Base-by-base conservation (phyloP, 1,284 basidiomycete genomes). In the Irpex rosettiformis region DNA sequence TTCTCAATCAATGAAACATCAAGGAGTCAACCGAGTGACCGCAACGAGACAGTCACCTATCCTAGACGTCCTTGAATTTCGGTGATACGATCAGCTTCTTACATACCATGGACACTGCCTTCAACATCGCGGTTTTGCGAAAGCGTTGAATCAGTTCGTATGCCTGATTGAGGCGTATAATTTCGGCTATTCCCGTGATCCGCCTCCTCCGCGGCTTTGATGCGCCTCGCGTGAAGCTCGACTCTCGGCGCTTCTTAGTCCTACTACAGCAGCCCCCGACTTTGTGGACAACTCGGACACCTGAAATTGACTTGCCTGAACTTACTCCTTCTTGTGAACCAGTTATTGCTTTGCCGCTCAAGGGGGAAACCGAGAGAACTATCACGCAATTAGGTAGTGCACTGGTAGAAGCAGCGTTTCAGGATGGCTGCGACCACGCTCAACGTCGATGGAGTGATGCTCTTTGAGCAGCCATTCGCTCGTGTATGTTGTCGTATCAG, bases 401-500 rank as follows among this genome's bases (percentile, higher is more conserved):
- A n/a, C n/a, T n/a, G n/a, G n/a, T n/a, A n/a, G n/a, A n/a, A n/a
- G n/a, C n/a, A n/a, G n/a, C 49, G n/a, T 30, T 18, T 56, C 60
- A 57, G 57, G 28, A 81, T 80, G 79, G 73, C 75, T 59, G 66
- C 67, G 49, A 74, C 64, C 66, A 88, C 85, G 66, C 68, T 88
- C 52, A 89, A 88, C 64, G 66, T 80, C 4, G 93, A 94, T 55
- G 91, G 91, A 1, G 79, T 89, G n/a, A 76, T 95, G 64, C 81
- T 95, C 55, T 89, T 96, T 61, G 93, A 96, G 72, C 91, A 94
- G 66, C 91, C 93, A 0, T 91, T 94, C 68, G 84, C 83, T n/a
- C 79, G 85, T 64, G 90, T 91, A 65, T 65, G 82, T 71, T 29
- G 61, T 22, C 33, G 56, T 59, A 29, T 54, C 51, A 49, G 49